phyloP scores from a whole-genome alignment of 148 eudicot species.

The Dianthus caryophyllus region DNA sequence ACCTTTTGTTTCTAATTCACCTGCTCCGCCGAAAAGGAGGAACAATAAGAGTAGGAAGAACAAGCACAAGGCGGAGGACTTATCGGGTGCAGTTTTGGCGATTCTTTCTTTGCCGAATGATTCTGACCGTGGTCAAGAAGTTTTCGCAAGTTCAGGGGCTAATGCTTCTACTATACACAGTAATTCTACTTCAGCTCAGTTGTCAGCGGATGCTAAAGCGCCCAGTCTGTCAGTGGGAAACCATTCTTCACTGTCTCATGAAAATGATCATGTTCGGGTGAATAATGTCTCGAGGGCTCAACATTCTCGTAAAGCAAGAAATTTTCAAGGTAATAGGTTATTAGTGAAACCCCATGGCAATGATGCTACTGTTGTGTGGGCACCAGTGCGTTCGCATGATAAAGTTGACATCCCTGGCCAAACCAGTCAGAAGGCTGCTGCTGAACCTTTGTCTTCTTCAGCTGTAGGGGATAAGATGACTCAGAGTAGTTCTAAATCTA shows the following conservation, averaged over 20 bases:
- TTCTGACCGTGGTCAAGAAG: constrained; percentile 27
- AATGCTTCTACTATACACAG: constrained; percentile 26
- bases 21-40: constrained; percentile 51
- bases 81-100: constrained; percentile 24
- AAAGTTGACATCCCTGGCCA: constrained; percentile 45
- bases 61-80: constrained; percentile 55
- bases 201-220: constrained; percentile 29
- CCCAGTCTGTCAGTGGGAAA: constrained; percentile 33
- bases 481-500: constrained; percentile 55
- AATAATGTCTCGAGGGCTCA: constrained; percentile 59
- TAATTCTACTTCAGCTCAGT: constrained; percentile 31
- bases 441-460: constrained; percentile 29
- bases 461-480: constrained; percentile 33
- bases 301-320: constrained; percentile 56
- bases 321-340: constrained; percentile 47
- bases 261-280: constrained; percentile 42
- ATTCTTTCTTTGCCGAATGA: constrained; percentile 28
- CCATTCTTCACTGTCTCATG: constrained; percentile 34
- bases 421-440: constrained; percentile 28
- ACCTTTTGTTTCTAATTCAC: constrained; percentile 30
- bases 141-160: constrained; percentile 28
- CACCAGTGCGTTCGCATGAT: constrained; percentile 68
- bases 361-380: constrained; percentile 72
- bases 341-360: constrained; percentile 43
- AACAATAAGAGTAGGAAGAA: constrained; percentile 45